Evolutionary conservation across 2,329 filamentous ascomycete genomes (phyloP), one percentile per base, ranked within the genome.

Genomic region (Scedosporium boydii): DNA sequence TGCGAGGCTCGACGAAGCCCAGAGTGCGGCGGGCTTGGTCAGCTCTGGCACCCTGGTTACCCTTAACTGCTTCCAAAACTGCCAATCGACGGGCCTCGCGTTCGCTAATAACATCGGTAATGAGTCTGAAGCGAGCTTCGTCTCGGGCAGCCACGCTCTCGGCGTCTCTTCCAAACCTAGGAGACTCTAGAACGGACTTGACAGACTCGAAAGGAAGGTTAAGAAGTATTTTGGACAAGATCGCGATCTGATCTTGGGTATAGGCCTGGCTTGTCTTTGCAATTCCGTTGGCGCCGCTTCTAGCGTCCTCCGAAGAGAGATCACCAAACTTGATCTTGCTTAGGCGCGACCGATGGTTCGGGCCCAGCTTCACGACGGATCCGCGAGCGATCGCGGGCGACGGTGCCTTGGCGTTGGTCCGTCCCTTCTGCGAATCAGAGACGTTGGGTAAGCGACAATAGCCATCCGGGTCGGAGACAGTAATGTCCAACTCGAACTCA

Each of bases 251-350:
- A 21, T 27, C 21, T 21, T n/a, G n/a, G n/a, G 48, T 53, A 34
- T 34, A 34, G 9, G 29, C 6, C 29, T 10, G 29, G 7, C 7
- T 10, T 21, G 10, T 21, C 48, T 53, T 21, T n/a, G 21, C 4
- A 14, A 27, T 14, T 21, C 48, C 48, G 14, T 26, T 21, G 21
- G n/a, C 23, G 21, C 21, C 48, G 21, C 21, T 67, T 21, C 67
- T 70, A 6, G 70, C 67, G 38, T 66, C 66, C 23, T 69, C 63
- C 65, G 75, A 59, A 68, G 83, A 76, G 21, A 87, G 75, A 66
- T 90, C 87, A n/a, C 88, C 88, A 68, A 91, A 91, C 64, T 86
- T 84, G 60, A 91, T 90, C 65, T 80, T 81, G 64, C 73, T 58
- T 80, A 79, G 59, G 84, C 73, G 60, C 74, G 78, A 6, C 69